These are phyloP conservation scores for Claviceps maximensis DNA, from an alignment of 2,329 filamentous ascomycete species.

Conservation along the genomic window DNA sequence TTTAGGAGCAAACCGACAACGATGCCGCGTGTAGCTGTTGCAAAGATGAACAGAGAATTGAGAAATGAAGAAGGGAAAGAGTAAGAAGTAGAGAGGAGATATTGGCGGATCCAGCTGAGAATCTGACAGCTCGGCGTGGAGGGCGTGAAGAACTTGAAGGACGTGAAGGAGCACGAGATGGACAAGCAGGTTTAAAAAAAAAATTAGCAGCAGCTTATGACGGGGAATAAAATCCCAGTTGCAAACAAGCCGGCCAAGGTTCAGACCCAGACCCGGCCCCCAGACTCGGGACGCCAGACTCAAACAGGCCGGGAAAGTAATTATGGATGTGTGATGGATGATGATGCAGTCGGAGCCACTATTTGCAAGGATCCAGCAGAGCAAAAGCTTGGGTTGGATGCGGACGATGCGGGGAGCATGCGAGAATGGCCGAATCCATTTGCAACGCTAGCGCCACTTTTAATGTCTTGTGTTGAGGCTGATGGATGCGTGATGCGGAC, in stretches of 20 bases:
- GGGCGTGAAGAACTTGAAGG: constrained; percentile 12
- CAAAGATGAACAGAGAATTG: constrained; percentile 9
- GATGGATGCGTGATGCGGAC: not conserved
- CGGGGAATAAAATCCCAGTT: not conserved
- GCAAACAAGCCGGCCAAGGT: not conserved
- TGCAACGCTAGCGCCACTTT: constrained; percentile 5
- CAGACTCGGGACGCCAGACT: not conserved
- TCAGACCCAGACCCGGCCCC: not conserved
- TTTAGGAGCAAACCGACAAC: constrained; percentile 40
- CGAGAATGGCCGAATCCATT: constrained; percentile 5
- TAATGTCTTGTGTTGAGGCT: not conserved
- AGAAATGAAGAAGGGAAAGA: not conserved
- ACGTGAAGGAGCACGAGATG: constrained; percentile 36
- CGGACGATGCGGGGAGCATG: constrained; percentile 6
- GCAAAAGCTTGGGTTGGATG: constrained; percentile 5
- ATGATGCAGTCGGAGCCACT: constrained; percentile 7
- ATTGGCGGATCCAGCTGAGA: constrained; percentile 11
- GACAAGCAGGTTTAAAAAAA: constrained; percentile 27
- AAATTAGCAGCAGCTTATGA: not conserved
- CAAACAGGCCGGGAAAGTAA: not conserved
- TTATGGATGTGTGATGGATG: not conserved
- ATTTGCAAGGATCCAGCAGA: constrained; percentile 4
- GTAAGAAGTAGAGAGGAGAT: constrained; percentile 10
- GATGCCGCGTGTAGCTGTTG: constrained; percentile 21
- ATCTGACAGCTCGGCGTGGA: constrained; percentile 29